A percentile compares a stretch with the other conserved stretches of the same genome.
phyloP scores from a whole-genome alignment of 73 alveolate species.

The Paramecium primaurelia region DNA sequence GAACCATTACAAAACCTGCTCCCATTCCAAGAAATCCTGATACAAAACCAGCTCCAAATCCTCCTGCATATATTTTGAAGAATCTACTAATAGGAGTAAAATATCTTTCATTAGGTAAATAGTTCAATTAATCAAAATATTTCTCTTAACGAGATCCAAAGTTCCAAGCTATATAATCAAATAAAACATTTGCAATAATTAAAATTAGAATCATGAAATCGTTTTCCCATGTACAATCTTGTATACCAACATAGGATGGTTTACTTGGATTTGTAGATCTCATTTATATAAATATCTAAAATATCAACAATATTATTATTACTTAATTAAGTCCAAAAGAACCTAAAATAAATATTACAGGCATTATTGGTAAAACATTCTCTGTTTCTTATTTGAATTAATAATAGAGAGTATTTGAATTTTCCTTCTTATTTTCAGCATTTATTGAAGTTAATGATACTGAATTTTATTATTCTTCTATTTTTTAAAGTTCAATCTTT shows the following conservation, averaged over 20 bases:
- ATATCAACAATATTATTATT: not conserved
- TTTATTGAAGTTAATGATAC: not conserved
- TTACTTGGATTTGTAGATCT: not conserved
- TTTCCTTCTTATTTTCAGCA: not conserved
- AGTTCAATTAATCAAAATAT: not conserved
- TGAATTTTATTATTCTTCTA: not conserved
- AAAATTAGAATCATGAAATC: not conserved
- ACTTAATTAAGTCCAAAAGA: conserved; percentile 14
- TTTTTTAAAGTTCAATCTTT: not conserved
- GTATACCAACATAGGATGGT: not conserved
- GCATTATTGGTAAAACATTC: not conserved
- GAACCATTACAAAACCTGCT: conserved; percentile 44
- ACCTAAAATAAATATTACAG: not conserved
- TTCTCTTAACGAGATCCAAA: not conserved
- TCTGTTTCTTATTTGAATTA: not conserved
- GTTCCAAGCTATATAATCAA: not conserved
- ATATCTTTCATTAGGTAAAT: not conserved
- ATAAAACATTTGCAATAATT: not conserved
- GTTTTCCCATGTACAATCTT: not conserved
- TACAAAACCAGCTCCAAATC: conserved; percentile 45
- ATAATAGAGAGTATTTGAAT: not conserved
- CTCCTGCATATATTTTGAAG: not conserved
- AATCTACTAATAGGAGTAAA: not conserved
- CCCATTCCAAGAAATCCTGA: conserved; percentile 47
- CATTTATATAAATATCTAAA: not conserved